Base-by-base conservation (phyloP, 805 yeast species). In the Pichia exigua region DNA sequence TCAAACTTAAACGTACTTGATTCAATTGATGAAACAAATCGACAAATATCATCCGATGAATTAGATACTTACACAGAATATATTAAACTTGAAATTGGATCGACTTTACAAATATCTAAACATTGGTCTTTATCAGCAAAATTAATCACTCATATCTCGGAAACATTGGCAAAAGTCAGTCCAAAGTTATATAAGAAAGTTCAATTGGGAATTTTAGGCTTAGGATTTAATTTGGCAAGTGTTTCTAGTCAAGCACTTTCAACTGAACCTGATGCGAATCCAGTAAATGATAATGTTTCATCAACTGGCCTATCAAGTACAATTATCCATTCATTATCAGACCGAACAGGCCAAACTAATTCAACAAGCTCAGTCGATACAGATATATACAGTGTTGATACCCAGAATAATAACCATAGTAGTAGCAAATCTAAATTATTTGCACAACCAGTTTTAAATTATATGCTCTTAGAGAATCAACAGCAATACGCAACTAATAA, bases 81-180 rank as follows among this genome's bases (percentile, higher is more conserved):
- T 54, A 72, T 77, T 54, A 75, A 74, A 54, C 61, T 77, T 26
- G 77, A 78, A 46, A 62, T 77, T 17, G 73, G 75, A 15, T 78
- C 80, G 8, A 73, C 76, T 15, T 71, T 68, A 48, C 75, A 76
- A 48, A 75, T 77, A 20, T 74, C 81, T 3, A 57, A 68, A n/a
- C 81, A 77, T 56, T 77, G 81, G 79, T 69, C 72, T 27, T 58
- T 77, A 27, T 74, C 81, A 13, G 70, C 74, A 6, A 77, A 75
- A 55, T 61, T 77, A 47, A 71, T 73, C 9, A 69, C 64, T 38
- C 79, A 77, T 55, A 70, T 77, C 35, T 67, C 72, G 55, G 81
- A 77, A 17, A 73, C 77, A 0, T 55, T 76, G 21, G 57, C 62
- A 13, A 73, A 68, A 42, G 71, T 77, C 2, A 56, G 76, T 2